Base-by-base conservation (phyloP, 495 filamentous ascomycete species). In the Recurvomyces mirabilis region DNA sequence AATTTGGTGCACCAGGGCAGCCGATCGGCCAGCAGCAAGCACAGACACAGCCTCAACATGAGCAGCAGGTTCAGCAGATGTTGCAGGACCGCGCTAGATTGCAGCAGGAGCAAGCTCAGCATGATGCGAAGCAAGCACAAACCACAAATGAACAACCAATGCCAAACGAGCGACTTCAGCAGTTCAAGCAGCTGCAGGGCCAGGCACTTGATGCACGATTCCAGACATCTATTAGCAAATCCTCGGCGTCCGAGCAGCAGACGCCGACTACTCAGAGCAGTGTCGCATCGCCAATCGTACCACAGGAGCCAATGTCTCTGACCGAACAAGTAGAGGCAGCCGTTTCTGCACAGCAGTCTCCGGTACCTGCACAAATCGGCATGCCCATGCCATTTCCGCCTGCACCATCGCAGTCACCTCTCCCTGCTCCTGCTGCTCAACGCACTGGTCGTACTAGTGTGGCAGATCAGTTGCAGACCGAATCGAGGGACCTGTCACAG, bases 261-360 rank as follows among this genome's bases (percentile, higher is more conserved):
- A n/a, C 26, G 18, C 25, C 44, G 4, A 25, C 50, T 32, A 20
- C 49, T 6, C 55, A 60, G 26, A 54, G 29, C 28, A 44, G 40
- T 38, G 25, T 38, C 20, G 36, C 31, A n/a, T 46, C 33, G 37
- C 67, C 25, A 20, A 9, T 34, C 5, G 15, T 23, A 2, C 9
- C 34, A 23, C 31, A 36, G 31, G 55, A 67, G 44, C 46, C 61
- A 22, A 70, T 87, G 0, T 85, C 84, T 24, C 70, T 93, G 10
- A 83, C 81, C n/a, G 82, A 94, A 62, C 85, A 89, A 62, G 84
- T 91, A 5, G 82, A 86, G 59, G 83, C 87, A 61, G 83, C 85
- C 18, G 76, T 75, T 10, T 75, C 77, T 36, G 70, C 72, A 14
- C 78, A 79, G 56, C 76, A 84, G 53, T 70, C 77, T 49, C 69